These are phyloP conservation scores for Mycena leptocephala DNA, from an alignment of 768 basidiomycete species.

Conservation along the genomic window DNA sequence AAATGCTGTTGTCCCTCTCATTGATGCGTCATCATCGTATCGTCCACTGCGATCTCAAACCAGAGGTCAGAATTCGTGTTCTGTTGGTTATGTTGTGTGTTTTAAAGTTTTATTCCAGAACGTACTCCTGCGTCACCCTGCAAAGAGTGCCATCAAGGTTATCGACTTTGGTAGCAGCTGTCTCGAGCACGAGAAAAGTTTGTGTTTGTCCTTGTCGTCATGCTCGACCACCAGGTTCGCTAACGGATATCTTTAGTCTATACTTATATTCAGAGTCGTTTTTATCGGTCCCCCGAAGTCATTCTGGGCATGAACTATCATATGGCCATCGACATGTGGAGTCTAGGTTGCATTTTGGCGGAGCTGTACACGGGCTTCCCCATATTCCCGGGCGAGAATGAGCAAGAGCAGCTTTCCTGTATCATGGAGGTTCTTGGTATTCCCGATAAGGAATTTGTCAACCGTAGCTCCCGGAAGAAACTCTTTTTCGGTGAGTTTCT, in stretches of 20 bases:
- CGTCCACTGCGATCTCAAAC: slow-evolving; percentile 98
- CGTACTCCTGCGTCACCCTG: slow-evolving; percentile 93
- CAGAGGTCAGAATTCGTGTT: slow-evolving; percentile 77
- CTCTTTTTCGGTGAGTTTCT: slow-evolving; percentile 91
- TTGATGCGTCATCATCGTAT: slow-evolving; percentile 98
- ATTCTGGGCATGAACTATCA: slow-evolving; percentile 99
- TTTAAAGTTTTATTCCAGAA: slow-evolving; percentile 70
- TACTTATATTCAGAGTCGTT: slow-evolving; percentile 99
- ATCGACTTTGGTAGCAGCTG: slow-evolving; percentile 99
- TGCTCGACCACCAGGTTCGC: background rate
- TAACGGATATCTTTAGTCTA: slow-evolving; percentile 75
- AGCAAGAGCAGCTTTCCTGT: slow-evolving; percentile 97
- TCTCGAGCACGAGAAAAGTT: slow-evolving; percentile 98
- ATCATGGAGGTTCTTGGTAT: slow-evolving; percentile 99
- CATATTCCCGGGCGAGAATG: slow-evolving; percentile 99
- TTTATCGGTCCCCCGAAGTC: slow-evolving; percentile 99
- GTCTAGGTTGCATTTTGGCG: slow-evolving; percentile 97
- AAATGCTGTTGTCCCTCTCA: slow-evolving; percentile 93
- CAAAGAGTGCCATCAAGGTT: slow-evolving; percentile 97
- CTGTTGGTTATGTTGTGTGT: slow-evolving; percentile 11
- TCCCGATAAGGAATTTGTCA: slow-evolving; percentile 96
- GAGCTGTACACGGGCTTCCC: slow-evolving; percentile 98
- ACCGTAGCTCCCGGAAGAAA: slow-evolving; percentile 93
- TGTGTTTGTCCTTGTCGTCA: slow-evolving; percentile 42
- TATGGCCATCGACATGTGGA: slow-evolving; percentile 99